Evolutionary conservation across 129 eudicot genomes (phyloP).

Genomic region (Scalesia atractyloides): DNA sequence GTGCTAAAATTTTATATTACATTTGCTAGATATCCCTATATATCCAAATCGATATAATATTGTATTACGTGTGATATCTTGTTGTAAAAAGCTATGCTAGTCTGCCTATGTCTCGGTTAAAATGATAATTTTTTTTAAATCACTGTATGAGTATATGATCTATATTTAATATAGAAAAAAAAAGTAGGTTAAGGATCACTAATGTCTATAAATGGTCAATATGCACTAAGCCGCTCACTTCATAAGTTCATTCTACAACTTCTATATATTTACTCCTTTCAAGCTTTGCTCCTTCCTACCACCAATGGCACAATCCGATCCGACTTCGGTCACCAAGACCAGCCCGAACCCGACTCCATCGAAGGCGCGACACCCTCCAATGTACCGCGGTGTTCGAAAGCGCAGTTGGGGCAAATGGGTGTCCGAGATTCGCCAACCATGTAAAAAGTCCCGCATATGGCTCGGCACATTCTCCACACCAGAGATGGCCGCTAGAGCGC

Average conservation of each 20-base stretch:
- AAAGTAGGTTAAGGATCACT: conserved; percentile 29
- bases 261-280: conserved; percentile 1
- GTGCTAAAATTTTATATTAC: too few species aligned
- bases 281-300: not conserved
- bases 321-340: not conserved
- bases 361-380: conserved; percentile 37
- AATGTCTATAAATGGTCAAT: conserved; percentile 27
- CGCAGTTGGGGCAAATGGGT: conserved; percentile 98
- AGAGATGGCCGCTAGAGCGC: conserved; percentile 97
- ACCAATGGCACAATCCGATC: conserved; percentile 32
- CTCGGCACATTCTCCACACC: conserved; percentile 82
- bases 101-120: not conserved
- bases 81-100: not conserved
- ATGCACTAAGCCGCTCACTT: conserved; percentile 21
- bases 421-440: conserved; percentile 83
- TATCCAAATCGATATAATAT: too few species aligned
- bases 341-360: conserved; percentile 19
- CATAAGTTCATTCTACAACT: conserved; percentile 22
- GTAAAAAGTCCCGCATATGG: conserved; percentile 88
- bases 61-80: too few species aligned
- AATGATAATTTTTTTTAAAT: not conserved
- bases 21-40: too few species aligned
- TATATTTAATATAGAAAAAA: too few species aligned
- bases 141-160: too few species aligned
- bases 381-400: conserved; percentile 81